phyloP scores from a whole-genome alignment of 129 eudicot genomes.

The Tagetes erecta region DNA sequence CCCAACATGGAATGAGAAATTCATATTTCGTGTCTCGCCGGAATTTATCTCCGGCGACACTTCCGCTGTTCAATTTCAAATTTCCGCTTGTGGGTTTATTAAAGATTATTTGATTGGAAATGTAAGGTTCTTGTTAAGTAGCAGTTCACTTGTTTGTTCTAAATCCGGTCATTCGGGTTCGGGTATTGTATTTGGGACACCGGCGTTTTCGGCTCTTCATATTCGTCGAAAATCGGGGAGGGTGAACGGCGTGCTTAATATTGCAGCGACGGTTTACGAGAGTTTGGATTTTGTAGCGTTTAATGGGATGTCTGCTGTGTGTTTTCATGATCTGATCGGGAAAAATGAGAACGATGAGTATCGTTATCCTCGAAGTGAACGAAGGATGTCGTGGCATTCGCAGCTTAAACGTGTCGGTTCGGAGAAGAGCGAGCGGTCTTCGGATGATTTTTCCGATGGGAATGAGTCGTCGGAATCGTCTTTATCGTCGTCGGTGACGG shows the following conservation, averaged over 20 bases:
- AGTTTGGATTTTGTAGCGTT: conserved; percentile 44
- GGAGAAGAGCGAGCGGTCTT: conserved; percentile 45
- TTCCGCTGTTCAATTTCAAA: conserved; percentile 76
- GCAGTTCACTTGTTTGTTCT: conserved; percentile 32
- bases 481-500: no score
- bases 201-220: conserved; percentile 73
- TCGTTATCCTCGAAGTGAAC: conserved; percentile 26
- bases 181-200: conserved; percentile 43
- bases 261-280: conserved; percentile 64
- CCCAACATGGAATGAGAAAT: conserved; percentile 94
- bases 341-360: conserved; percentile 19
- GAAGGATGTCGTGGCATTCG: conserved; percentile 47
- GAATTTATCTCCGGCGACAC: conserved; percentile 66
- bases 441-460: conserved; percentile 30
- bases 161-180: background rate
- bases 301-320: conserved; percentile 49
- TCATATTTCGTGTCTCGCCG: conserved; percentile 72
- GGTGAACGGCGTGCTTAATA: conserved; percentile 80
- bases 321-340: conserved; percentile 63
- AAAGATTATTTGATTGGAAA: conserved; percentile 62
- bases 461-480: conserved; percentile 46
- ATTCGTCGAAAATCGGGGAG: conserved; percentile 85
- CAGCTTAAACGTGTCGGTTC: conserved; percentile 52
- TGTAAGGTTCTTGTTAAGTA: conserved; percentile 71
- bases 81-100: conserved; percentile 74